A percentile compares a stretch with the other conserved stretches of the same genome.
Conservation (phyloP, 2,329 filamentous ascomycete species). For the Endothia cerciana region DNA sequence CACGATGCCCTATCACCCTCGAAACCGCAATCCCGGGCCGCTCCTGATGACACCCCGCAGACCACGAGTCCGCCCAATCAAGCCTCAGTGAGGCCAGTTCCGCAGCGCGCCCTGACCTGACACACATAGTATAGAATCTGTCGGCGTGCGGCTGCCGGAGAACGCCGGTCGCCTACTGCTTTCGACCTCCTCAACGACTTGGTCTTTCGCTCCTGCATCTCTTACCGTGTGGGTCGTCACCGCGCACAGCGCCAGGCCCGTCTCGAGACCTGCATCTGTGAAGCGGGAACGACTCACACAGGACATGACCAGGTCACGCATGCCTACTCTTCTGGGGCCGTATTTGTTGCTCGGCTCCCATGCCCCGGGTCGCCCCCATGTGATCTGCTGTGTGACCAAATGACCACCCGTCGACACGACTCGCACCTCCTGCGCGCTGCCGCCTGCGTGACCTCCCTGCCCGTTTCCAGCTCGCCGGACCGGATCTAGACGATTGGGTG, state of each 20-base stretch:
- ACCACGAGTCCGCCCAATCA: conserved; percentile 6
- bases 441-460: background rate
- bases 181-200: background rate
- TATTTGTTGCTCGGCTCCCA: background rate
- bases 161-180: conserved; percentile 10
- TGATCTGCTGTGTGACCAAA: background rate
- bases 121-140: background rate
- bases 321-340: background rate
- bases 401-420: too few relatives aligned
- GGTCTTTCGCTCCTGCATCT: background rate
- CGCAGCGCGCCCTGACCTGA: background rate
- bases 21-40: conserved; percentile 4
- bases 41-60: conserved; percentile 9
- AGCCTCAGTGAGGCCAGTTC: background rate
- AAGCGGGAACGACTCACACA: background rate
- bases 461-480: background rate
- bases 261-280: background rate
- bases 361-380: background rate
- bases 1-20: conserved; percentile 1
- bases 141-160: conserved; percentile 3
- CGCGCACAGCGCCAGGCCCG: background rate
- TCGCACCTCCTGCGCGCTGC: background rate
- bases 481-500: background rate
- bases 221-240: background rate
- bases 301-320: background rate